Base-by-base conservation (phyloP, 495 filamentous ascomycete genomes). In the Neurospora africana region DNA sequence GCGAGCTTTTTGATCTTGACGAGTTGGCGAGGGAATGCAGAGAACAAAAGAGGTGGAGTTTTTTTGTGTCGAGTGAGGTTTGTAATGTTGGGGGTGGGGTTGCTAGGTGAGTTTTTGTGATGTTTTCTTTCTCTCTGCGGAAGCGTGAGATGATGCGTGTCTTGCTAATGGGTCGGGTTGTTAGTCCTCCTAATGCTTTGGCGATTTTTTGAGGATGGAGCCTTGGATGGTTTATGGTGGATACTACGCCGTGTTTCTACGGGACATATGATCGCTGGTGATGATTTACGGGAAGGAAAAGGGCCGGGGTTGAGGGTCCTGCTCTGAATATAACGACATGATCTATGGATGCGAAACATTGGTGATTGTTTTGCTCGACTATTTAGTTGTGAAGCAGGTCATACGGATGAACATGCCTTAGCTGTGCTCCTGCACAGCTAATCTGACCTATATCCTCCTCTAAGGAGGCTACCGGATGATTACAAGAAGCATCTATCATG, bases 1-100 rank as follows among this genome's bases (percentile, higher is more conserved):
- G 84, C 21, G 84, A 86, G 76, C 75, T 86, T 3, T 86, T 86
- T 70, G 79, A 85, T 53, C 79, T 86, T 1, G 84, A 86, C 74
- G 77, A 70, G 69, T 76, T 86, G 38, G 79, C 81, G 1, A 79
- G 72, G 37, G 69, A 81, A 33, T 85, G 83, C 53, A 70, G 68
- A 43, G 37, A 72, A 2, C 39, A 73, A 68, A 70, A 75, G 9
- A 74, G 84, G 9, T 86, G 82, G 83, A 79, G 74, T 41, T 86
- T 86, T 74, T 85, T 86, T 71, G 75, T 86, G 1, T 69, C 71
- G 0, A 86, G 84, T 70, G 83, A 85, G 81, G 79, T 80, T 15
- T 85, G 81, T 36, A 83, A 86, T 74, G 84, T 86, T 1, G 77
- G 79, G 19, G 84, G 84, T 3, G 84, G 84, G 9, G 83, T 86